Evolutionary conservation across 2,329 filamentous ascomycete genomes (phyloP).

Genomic region (Aspergillus hortae): DNA sequence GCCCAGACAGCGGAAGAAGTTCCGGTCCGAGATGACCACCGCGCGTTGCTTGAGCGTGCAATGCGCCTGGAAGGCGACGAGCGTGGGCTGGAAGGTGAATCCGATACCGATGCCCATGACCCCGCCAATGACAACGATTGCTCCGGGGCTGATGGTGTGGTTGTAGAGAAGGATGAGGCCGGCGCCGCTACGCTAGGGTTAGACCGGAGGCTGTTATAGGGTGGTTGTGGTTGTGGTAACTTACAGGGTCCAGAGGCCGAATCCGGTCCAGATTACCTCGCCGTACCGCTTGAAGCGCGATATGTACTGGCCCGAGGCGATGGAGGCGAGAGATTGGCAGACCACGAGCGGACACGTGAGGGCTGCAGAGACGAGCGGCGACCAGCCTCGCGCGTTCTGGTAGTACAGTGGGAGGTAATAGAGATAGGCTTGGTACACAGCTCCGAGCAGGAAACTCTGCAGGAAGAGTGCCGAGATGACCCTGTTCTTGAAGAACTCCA

Average conservation of each 20-base stretch:
- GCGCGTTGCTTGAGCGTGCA: conserved; percentile 56
- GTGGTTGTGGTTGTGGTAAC: background rate
- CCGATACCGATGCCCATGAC: conserved; percentile 55
- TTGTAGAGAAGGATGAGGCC: conserved; percentile 53
- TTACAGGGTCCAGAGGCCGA: conserved; percentile 46
- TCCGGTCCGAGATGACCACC: conserved; percentile 60
- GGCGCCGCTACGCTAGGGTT: conserved; percentile 35
- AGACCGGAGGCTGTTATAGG: background rate
- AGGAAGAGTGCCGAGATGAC: conserved; percentile 54
- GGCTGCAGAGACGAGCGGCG: conserved; percentile 48
- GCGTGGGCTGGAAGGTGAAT: conserved; percentile 49
- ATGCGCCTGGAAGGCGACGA: conserved; percentile 59
- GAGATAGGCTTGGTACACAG: conserved; percentile 56
- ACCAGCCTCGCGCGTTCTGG: conserved; percentile 52
- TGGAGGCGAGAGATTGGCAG: conserved; percentile 39
- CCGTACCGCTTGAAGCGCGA: conserved; percentile 56
- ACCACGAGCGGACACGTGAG: conserved; percentile 51
- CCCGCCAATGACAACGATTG: conserved; percentile 51
- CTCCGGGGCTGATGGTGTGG: conserved; percentile 41
- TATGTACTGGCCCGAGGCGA: conserved; percentile 56
- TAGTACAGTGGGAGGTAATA: conserved; percentile 63
- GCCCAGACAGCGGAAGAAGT: conserved; percentile 60
- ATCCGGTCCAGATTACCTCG: conserved; percentile 53
- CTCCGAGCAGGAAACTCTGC: conserved; percentile 59
- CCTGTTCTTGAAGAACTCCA: conserved; percentile 51